Conservation (phyloP, 345 rosid genomes). For the Citrus unshiu region DNA sequence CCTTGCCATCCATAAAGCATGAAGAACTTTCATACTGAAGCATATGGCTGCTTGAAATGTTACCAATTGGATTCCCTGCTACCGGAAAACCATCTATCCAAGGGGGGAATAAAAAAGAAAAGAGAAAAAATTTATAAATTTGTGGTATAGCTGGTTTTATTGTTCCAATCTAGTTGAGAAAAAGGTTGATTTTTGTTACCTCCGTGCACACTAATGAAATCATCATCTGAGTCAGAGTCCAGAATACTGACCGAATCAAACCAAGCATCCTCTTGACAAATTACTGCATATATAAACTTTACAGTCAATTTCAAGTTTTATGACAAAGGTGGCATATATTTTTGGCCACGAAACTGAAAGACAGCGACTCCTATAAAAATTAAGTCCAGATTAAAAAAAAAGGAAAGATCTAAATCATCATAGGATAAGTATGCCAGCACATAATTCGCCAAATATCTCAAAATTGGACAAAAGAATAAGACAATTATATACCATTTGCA, state of each 20-base stretch:
- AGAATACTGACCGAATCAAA: conserved; percentile 72
- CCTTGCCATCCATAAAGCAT: conserved; percentile 40
- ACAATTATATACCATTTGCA: conserved; percentile 27
- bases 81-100: conserved; percentile 50
- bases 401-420: neutral
- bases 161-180: neutral
- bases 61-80: conserved; percentile 32
- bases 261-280: conserved; percentile 70
- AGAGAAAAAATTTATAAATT: neutral
- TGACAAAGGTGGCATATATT: neutral
- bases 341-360: neutral
- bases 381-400: neutral
- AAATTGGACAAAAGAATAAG: neutral
- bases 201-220: conserved; percentile 67
- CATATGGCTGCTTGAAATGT: conserved; percentile 52
- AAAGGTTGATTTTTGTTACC: conserved; percentile 32
- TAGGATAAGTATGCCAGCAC: neutral
- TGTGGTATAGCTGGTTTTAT: neutral
- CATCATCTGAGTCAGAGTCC: conserved; percentile 91
- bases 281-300: conserved; percentile 31
- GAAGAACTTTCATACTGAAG: conserved; percentile 72
- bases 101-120: neutral
- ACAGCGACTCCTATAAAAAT: neutral
- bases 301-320: conserved; percentile 7
- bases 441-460: neutral